These are phyloP conservation scores for Penicillium atrosanguineum DNA, from an alignment of 495 filamentous ascomycete genomes.

Conservation along the genomic window DNA sequence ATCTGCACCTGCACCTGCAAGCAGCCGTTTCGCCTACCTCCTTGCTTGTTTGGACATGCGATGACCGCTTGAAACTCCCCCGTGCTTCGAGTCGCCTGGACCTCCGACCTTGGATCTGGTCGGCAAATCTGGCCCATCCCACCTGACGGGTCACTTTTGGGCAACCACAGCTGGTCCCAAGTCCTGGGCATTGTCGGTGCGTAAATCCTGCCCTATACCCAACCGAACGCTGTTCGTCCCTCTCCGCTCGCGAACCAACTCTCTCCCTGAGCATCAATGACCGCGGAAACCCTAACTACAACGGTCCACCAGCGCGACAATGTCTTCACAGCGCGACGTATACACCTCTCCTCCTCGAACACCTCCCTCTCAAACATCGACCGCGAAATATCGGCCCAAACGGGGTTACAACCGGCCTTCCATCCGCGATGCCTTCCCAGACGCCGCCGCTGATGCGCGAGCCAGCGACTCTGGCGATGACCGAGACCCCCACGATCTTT, in stretches of 20 bases:
- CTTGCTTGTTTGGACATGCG: conserved; percentile 15
- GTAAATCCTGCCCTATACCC: neutral
- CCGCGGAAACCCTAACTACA: conserved; percentile 5
- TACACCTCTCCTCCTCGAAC: conserved; percentile 45
- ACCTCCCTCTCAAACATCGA: conserved; percentile 33
- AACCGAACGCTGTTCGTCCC: neutral
- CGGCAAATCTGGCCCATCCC: conserved; percentile 5
- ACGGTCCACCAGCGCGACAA: conserved; percentile 22
- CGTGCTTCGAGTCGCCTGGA: conserved; percentile 5
- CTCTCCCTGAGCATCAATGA: neutral
- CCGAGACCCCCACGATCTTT: conserved; percentile 86
- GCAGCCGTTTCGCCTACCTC: conserved; percentile 4
- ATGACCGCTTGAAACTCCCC: conserved; percentile 17
- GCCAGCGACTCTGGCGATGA: conserved; percentile 44
- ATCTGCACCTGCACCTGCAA: conserved; percentile 8
- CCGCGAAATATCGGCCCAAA: conserved; percentile 31
- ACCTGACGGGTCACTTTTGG: conserved; percentile 8
- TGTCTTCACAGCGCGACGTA: conserved; percentile 32
- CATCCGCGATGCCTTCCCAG: conserved; percentile 50
- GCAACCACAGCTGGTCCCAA: conserved; percentile 7
- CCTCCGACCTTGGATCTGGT: conserved; percentile 1
- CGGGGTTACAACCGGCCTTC: conserved; percentile 34
- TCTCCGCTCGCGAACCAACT: neutral
- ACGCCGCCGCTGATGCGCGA: conserved; percentile 43
- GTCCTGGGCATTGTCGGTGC: conserved; percentile 20